Evolutionary conservation across 2,329 filamentous ascomycete genomes (phyloP).

Genomic region (Paraphoma chrysanthemicola): DNA sequence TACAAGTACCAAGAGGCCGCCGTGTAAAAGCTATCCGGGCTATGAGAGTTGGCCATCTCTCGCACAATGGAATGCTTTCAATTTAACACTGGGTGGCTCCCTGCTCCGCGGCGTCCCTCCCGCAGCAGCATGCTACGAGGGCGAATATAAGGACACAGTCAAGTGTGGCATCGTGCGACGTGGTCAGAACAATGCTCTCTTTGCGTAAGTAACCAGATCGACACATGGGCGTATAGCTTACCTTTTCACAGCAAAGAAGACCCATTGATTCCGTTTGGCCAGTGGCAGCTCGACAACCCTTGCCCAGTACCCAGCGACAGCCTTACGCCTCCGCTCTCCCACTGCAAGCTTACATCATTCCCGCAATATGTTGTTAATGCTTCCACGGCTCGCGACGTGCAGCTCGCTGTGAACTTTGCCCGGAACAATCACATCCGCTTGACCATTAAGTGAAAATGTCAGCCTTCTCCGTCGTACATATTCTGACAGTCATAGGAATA

Average conservation of each 20-base stretch:
- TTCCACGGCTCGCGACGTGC: conserved; percentile 31
- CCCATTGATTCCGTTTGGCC: conserved; percentile 26
- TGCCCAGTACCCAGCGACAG: conserved; percentile 17
- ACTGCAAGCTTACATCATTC: conserved; percentile 28
- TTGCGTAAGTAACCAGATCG: conserved; percentile 19
- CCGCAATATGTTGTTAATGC: conserved; percentile 36
- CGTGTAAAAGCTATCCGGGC: conserved; percentile 35
- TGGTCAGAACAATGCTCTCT: conserved; percentile 19
- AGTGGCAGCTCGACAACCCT: conserved; percentile 30
- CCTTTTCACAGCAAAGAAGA: conserved; percentile 25
- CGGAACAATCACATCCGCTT: conserved; percentile 38
- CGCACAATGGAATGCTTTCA: conserved; percentile 29
- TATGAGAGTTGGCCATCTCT: conserved; percentile 31
- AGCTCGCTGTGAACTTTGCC: conserved; percentile 40
- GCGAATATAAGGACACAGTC: conserved; percentile 21
- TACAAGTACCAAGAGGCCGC: conserved; percentile 4
- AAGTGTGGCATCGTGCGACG: conserved; percentile 20
- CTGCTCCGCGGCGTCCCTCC: conserved; percentile 33
- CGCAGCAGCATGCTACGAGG: conserved; percentile 35
- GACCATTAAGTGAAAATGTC: conserved; percentile 31
- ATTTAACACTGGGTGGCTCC: conserved; percentile 26
- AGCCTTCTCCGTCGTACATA: neutral
- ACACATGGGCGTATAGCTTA: neutral
- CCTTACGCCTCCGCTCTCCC: conserved; percentile 7
- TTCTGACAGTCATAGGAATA: conserved; percentile 28